phyloP scores from a whole-genome alignment of 2,329 filamentous ascomycete genomes.

The Neofusicoccum ribis region DNA sequence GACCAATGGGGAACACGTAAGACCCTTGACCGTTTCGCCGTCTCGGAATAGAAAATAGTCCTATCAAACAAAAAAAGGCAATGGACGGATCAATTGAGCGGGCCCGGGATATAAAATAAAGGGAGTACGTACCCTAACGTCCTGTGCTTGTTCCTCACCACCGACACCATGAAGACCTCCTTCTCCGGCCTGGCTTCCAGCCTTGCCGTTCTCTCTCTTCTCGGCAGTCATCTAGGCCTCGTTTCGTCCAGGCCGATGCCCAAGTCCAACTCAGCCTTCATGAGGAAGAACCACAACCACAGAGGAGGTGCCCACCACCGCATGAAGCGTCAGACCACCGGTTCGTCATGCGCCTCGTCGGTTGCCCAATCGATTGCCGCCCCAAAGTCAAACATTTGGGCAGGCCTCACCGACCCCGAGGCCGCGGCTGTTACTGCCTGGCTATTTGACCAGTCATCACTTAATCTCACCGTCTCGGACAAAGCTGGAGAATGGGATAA shows the following conservation, averaged over 20 bases:
- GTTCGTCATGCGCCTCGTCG: not conserved
- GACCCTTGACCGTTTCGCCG: too few species aligned
- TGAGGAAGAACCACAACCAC: not conserved
- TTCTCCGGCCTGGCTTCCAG: not conserved
- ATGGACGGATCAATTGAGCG: not conserved
- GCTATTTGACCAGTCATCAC: slow-evolving; percentile 41
- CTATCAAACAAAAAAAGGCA: too few species aligned
- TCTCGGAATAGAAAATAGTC: not conserved
- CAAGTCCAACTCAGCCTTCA: not conserved
- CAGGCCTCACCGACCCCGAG: slow-evolving; percentile 40
- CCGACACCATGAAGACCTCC: not conserved
- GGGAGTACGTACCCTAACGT: too few species aligned
- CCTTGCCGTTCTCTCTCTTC: not conserved
- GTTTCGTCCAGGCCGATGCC: not conserved
- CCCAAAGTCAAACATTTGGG: slow-evolving; percentile 47
- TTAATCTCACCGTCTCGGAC: slow-evolving; percentile 42
- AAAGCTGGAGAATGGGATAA: slow-evolving; percentile 42
- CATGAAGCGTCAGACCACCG: not conserved
- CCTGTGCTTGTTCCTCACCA: not conserved
- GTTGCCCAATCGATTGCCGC: slow-evolving; percentile 27
- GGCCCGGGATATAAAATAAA: not conserved
- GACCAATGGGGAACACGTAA: too few species aligned
- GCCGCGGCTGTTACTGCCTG: slow-evolving; percentile 41
- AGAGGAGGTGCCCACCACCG: not conserved
- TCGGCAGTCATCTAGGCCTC: not conserved